Percentiles rank a stretch among this genome's conserved stretches.
phyloP scores from a whole-genome alignment of 108 stramenopile species.

The Pseudonitzschia multistriata region DNA sequence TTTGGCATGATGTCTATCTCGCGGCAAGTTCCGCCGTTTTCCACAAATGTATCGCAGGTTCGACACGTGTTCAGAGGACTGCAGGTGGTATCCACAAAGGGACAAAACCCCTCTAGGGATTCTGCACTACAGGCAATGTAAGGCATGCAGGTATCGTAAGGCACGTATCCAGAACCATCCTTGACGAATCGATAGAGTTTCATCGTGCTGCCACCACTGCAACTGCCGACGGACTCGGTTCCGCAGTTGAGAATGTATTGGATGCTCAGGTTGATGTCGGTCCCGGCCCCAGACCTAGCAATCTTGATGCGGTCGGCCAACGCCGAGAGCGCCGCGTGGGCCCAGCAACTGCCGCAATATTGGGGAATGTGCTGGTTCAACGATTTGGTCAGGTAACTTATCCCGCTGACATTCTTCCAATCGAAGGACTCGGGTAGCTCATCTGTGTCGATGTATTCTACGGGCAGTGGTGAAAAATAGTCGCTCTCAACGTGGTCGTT shows the following conservation, averaged over 20 bases:
- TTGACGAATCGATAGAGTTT: conserved; percentile 74
- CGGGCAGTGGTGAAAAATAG: conserved; percentile 36
- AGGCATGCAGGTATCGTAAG: conserved; percentile 78
- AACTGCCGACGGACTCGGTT: conserved; percentile 49
- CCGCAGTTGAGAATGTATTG: conserved; percentile 90
- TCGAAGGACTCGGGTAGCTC: conserved; percentile 55
- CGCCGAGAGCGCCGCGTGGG: conserved; percentile 75
- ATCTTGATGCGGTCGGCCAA: conserved; percentile 93
- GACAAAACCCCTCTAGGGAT: conserved; percentile 76
- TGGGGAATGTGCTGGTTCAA: conserved; percentile 94
- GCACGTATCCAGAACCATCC: conserved; percentile 42
- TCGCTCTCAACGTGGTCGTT: neutral
- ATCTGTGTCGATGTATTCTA: conserved; percentile 32
- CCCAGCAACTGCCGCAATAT: conserved; percentile 82
- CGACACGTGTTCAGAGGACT: conserved; percentile 70
- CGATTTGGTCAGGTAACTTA: conserved; percentile 69
- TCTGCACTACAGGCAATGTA: conserved; percentile 87
- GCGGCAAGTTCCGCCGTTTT: conserved; percentile 30
- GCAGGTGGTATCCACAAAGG: conserved; percentile 70
- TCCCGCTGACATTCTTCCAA: conserved; percentile 84
- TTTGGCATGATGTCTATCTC: conserved; percentile 74
- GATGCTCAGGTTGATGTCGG: conserved; percentile 54
- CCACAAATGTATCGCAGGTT: conserved; percentile 53
- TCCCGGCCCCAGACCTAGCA: conserved; percentile 57
- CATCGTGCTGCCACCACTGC: conserved; percentile 73